Evolutionary conservation across 768 basidiomycete genomes (phyloP), one percentile per base, ranked within the genome.

Genomic region (Mycena chlorophos): DNA sequence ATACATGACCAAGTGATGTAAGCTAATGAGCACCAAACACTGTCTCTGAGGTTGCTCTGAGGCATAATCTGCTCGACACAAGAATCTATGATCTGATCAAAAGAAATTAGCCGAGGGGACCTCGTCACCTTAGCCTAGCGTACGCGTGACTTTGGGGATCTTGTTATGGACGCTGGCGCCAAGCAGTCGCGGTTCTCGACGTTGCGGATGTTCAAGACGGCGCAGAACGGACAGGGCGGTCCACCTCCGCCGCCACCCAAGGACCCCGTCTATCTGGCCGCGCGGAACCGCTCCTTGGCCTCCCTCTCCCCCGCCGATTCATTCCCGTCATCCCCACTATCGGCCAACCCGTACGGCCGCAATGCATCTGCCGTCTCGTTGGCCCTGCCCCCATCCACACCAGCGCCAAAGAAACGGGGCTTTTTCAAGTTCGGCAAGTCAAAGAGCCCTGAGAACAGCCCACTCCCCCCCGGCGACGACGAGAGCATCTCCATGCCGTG

Each of bases 201-300:
- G 29, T 49, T 65, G 2, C 50, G 55, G 46, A 57, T 61, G 20
- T 62, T 65, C 54, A 63, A 62, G 40, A 49, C 60, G 30, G 30
- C 13, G 13, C 40, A 42, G 40, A 6, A 6, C 13, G n/a, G 8
- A 5, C 13, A 12, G 13, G 13, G 13, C 14, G 20, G 8, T 8
- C 83, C 85, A 0, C 84, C 85, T 0, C 82, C 81, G 5, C 80
- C 74, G 1, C 87, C 87, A 0, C 86, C 86, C 37, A 88, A 89
- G 69, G 87, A 89, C 61, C 64, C 73, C 5, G 75, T 74, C 62
- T 81, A 82, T 70, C 69, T 78, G 46, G 71, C 71, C 3, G 72
- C 72, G 62, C 74, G 62, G 23, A 66, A 66, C 45, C 74, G 75
- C 40, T 82, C 82, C 1, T 68, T 81, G 50, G 63, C 73, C 25